A percentile compares a stretch with the other conserved stretches of the same genome.
Conservation (phyloP, 2,329 filamentous ascomycete species). For the Neofusicoccum kwambonambiense region DNA sequence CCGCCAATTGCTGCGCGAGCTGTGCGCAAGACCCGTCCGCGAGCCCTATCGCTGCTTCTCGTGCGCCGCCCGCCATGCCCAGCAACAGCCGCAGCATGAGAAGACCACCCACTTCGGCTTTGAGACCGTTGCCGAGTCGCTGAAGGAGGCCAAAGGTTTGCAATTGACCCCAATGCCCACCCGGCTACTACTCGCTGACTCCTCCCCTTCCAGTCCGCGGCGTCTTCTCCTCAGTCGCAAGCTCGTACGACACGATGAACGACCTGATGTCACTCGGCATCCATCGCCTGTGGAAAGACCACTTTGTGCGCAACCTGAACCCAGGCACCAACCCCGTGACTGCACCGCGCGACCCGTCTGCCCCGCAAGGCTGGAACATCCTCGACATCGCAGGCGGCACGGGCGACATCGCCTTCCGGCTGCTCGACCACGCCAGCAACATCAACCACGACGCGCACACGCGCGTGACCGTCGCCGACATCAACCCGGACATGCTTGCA, state of each 20-base stretch:
- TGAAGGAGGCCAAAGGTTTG: conserved; percentile 69
- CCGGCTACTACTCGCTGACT: not conserved
- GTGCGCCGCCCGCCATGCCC: conserved; percentile 42
- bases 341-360: conserved; percentile 27
- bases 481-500: conserved; percentile 91
- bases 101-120: conserved; percentile 88
- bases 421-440: conserved; percentile 81
- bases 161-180: not conserved
- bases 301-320: conserved; percentile 90
- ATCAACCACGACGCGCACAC: conserved; percentile 78
- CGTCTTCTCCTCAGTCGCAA: conserved; percentile 93
- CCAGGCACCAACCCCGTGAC: conserved; percentile 63
- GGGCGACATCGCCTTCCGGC: conserved; percentile 95
- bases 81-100: conserved; percentile 44
- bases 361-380: conserved; percentile 62
- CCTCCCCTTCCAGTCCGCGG: conserved; percentile 62
- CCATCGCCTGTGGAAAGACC: conserved; percentile 95
- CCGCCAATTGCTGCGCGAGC: conserved; percentile 31
- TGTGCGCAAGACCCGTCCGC: conserved; percentile 15
- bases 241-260: conserved; percentile 97
- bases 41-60: conserved; percentile 52
- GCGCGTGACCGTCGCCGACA: conserved; percentile 88
- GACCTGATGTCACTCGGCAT: conserved; percentile 98
- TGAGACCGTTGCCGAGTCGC: conserved; percentile 74
- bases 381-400: conserved; percentile 97